Conservation (phyloP, 169 alveolate genomes). For the Blepharisma undulans region DNA sequence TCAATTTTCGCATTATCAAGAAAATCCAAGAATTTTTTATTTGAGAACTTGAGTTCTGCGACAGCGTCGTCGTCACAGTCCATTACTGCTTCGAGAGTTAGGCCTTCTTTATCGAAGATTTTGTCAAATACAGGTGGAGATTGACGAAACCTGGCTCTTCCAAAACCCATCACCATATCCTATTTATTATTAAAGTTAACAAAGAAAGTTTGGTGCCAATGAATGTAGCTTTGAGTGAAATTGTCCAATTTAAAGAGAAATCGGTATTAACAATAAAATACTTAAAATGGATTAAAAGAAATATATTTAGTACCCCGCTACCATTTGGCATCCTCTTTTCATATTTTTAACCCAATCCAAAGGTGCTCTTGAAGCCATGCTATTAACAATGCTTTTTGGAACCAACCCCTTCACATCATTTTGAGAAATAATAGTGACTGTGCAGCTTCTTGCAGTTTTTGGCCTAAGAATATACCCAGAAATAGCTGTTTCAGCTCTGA, state of each 20-base stretch:
- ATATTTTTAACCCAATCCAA: conserved; percentile 70
- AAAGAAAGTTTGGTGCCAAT: not conserved
- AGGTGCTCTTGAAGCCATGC: conserved; percentile 74
- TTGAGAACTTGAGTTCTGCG: not conserved
- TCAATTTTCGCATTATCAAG: conserved; percentile 11
- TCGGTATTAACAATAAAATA: not conserved
- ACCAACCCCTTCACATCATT: conserved; percentile 79
- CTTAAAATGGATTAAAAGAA: not conserved
- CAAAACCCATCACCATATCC: not conserved
- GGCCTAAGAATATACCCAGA: conserved; percentile 74
- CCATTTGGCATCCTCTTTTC: conserved; percentile 67
- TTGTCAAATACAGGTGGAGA: not conserved
- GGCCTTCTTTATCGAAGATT: not conserved
- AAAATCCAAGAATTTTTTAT: not conserved
- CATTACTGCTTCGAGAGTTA: not conserved
- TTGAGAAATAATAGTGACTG: conserved; percentile 67
- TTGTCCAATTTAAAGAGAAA: not conserved
- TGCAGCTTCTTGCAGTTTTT: conserved; percentile 46
- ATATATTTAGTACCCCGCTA: not conserved
- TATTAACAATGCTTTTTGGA: conserved; percentile 73
- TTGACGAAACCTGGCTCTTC: not conserved
- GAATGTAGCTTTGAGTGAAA: not conserved
- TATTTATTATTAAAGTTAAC: not conserved
- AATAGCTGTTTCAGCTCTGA: conserved; percentile 79
- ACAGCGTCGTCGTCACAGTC: not conserved